These are phyloP conservation scores for Scedosporium aurantiacum DNA, from an alignment of 2,329 filamentous ascomycete genomes.

Conservation along the genomic window DNA sequence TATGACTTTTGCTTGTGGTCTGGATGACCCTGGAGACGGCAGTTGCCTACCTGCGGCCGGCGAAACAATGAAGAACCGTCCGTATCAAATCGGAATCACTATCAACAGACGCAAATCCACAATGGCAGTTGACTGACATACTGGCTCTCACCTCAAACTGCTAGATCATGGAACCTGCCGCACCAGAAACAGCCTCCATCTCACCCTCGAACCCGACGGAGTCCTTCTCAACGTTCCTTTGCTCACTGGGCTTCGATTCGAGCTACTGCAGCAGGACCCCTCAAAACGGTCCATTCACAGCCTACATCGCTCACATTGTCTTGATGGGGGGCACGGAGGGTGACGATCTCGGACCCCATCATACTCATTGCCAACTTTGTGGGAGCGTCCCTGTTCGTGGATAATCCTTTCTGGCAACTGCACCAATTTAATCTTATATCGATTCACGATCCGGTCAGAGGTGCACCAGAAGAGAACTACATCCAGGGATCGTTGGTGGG, in stretches of 20 bases:
- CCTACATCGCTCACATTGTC: not conserved
- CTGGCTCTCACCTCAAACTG: not conserved
- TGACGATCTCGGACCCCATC: not conserved
- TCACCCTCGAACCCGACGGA: not conserved
- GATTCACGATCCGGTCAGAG: not conserved
- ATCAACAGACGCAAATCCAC: not conserved
- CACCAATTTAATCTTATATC: not conserved
- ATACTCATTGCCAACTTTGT: not conserved
- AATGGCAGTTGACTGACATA: not conserved
- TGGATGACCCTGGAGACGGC: not conserved
- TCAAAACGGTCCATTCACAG: not conserved
- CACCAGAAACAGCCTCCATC: not conserved
- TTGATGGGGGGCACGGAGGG: not conserved
- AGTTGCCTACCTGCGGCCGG: not conserved
- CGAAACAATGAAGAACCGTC: not conserved
- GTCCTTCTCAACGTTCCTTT: not conserved
- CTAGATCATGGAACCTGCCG: not conserved
- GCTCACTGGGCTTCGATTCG: not conserved
- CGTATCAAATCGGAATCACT: not conserved
- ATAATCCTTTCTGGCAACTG: not conserved
- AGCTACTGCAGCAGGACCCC: not conserved
- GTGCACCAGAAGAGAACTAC: not conserved
- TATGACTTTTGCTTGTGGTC: not conserved
- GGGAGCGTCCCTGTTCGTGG: not conserved
- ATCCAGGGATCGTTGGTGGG: not conserved